Conservation (phyloP, 2,329 filamentous ascomycete genomes). For the Sporothrix variecibatus region DNA sequence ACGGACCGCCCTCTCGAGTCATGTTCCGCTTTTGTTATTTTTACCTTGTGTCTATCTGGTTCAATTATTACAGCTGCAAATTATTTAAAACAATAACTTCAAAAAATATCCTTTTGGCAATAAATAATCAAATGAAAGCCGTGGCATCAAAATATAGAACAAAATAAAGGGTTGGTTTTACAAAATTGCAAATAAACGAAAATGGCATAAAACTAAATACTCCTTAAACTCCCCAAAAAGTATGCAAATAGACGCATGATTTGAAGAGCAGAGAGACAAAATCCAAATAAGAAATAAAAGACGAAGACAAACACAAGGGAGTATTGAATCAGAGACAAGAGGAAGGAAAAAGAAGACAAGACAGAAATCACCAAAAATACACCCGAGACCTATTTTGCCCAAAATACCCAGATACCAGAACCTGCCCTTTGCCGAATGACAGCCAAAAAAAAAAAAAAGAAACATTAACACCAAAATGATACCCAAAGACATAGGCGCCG, state of each 20-base stretch:
- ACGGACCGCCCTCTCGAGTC: neutral
- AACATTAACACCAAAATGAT: neutral
- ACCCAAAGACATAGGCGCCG: neutral
- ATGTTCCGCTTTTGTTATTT: neutral
- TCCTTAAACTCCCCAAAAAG: conserved; percentile 10
- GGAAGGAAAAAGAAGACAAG: neutral
- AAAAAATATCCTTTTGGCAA: too few species aligned
- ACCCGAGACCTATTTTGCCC: neutral
- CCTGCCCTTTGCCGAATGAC: neutral
- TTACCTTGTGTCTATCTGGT: neutral
- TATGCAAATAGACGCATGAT: neutral
- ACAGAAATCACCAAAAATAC: neutral
- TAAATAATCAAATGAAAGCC: too few species aligned
- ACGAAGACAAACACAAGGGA: conserved; percentile 9
- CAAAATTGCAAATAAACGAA: neutral
- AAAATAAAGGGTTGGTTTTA: too few species aligned
- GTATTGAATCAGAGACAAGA: conserved; percentile 12
- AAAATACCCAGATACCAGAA: neutral
- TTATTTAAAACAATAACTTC: too few species aligned
- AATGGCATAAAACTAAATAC: neutral
- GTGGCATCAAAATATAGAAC: too few species aligned
- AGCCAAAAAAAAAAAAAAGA: neutral
- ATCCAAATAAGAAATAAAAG: neutral
- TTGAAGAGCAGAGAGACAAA: neutral
- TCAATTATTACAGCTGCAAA: neutral